A percentile compares a stretch with the other conserved stretches of the same genome.
These are phyloP conservation scores for Russula ochroleuca DNA, from an alignment of 768 basidiomycete genomes.

Conservation along the genomic window DNA sequence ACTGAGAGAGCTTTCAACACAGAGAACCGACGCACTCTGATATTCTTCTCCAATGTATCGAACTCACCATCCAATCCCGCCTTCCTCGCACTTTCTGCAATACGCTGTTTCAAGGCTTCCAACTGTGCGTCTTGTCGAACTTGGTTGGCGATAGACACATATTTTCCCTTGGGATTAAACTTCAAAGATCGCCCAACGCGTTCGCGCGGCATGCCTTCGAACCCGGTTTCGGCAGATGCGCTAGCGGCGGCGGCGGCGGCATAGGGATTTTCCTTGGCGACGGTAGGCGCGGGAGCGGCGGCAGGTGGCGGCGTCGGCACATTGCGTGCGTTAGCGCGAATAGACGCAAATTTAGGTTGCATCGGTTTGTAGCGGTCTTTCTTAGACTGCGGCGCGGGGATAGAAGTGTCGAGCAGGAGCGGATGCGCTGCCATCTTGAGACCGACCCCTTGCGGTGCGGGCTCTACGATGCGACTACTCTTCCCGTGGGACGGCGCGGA, in stretches of 20 bases:
- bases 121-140: constrained; percentile 72
- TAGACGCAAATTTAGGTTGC: constrained; percentile 98
- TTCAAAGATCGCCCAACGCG: constrained; percentile 65
- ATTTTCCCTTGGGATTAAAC: constrained; percentile 93
- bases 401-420: constrained; percentile 65
- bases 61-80: constrained; percentile 93
- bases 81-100: constrained; percentile 88
- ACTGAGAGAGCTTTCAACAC: neutral
- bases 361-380: constrained; percentile 96
- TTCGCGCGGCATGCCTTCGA: constrained; percentile 72
- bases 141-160: constrained; percentile 67
- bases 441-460: constrained; percentile 73
- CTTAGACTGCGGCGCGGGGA: constrained; percentile 60
- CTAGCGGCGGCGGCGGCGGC: constrained; percentile 45
- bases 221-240: constrained; percentile 53
- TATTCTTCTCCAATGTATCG: constrained; percentile 83
- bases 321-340: constrained; percentile 84
- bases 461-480: constrained; percentile 51
- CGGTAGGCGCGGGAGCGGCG: constrained; percentile 36
- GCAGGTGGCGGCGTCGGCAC: constrained; percentile 56
- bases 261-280: constrained; percentile 69
- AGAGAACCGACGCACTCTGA: constrained; percentile 54
- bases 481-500: constrained; percentile 53
- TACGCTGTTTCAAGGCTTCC: constrained; percentile 87
- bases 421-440: constrained; percentile 91